Percentiles rank a stretch among this genome's conserved stretches.
phyloP scores from a whole-genome alignment of 2,329 filamentous ascomycete species.

The Diaporthe ilicicola region DNA sequence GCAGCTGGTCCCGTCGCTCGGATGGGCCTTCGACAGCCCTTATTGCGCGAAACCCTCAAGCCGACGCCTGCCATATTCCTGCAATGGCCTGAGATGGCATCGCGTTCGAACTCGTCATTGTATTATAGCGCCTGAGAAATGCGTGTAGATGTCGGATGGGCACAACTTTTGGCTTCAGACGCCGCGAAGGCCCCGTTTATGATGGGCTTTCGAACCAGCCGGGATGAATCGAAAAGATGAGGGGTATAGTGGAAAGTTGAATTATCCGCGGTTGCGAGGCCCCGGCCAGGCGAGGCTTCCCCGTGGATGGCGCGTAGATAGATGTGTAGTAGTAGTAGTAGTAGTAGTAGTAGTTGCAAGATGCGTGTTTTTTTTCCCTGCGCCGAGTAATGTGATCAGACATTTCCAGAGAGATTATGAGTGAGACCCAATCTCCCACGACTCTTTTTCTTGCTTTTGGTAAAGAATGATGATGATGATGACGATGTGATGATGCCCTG shows the following conservation, averaged over 20 bases:
- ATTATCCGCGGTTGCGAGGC: not conserved
- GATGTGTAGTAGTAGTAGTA: slow-evolving; percentile 24
- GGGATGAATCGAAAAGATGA: not conserved
- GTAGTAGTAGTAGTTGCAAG: slow-evolving; percentile 24
- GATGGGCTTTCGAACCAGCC: not conserved
- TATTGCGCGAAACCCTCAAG: not conserved
- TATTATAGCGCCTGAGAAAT: slow-evolving; percentile 20
- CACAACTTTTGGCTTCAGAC: not conserved
- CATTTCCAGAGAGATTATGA: slow-evolving; percentile 22
- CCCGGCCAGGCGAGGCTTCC: not conserved
- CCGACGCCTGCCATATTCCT: not conserved
- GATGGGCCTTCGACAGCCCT: not conserved
- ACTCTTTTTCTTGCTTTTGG: slow-evolving; percentile 24
- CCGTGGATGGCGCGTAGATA: slow-evolving; percentile 7
- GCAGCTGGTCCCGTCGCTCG: not conserved
- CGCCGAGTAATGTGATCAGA: slow-evolving; percentile 27
- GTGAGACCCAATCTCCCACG: slow-evolving; percentile 23
- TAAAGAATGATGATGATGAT: slow-evolving; percentile 15
- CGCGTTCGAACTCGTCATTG: not conserved
- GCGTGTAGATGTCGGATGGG: slow-evolving; percentile 16
- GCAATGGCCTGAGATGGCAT: not conserved
- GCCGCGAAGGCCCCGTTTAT: not conserved
- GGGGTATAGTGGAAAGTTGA: slow-evolving; percentile 8
- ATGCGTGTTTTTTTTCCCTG: slow-evolving; percentile 24
- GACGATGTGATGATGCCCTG: slow-evolving; percentile 13